These are phyloP conservation scores for Haematococcus sp. DNA, from an alignment of 139 green algal genomes.

Conservation along the genomic window DNA sequence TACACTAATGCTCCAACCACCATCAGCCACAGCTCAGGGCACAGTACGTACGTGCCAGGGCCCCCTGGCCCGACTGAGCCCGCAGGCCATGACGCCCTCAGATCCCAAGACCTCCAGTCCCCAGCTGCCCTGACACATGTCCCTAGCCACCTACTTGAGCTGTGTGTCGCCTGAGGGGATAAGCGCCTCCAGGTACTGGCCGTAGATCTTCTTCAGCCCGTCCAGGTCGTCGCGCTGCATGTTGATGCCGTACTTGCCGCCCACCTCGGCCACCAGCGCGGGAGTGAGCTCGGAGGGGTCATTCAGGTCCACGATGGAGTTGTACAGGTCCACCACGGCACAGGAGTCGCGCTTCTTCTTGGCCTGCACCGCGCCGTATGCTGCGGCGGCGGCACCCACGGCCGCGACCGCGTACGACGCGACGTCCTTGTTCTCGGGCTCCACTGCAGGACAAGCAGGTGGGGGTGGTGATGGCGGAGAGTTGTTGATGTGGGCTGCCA, in stretches of 20 bases:
- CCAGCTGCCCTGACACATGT: background rate
- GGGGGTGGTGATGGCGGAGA: too few relatives aligned
- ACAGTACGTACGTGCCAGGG: too few relatives aligned
- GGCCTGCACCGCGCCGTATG: conserved; percentile 38
- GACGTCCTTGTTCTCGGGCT: conserved; percentile 43
- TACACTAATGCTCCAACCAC: too few relatives aligned
- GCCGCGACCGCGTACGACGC: conserved; percentile 34
- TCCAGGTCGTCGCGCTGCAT: conserved; percentile 49
- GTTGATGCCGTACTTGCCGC: conserved; percentile 71
- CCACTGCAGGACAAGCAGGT: conserved; percentile 24
- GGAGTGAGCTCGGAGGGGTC: conserved; percentile 55
- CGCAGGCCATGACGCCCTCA: too few relatives aligned
- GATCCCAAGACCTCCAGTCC: background rate
- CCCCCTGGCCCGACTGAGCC: too few relatives aligned
- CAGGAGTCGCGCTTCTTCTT: conserved; percentile 63
- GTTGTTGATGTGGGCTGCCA: too few relatives aligned
- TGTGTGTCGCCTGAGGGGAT: conserved; percentile 77
- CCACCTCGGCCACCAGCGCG: conserved; percentile 56
- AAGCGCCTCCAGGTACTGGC: conserved; percentile 80
- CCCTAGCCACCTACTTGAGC: conserved; percentile 50
- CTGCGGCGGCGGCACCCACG: conserved; percentile 42
- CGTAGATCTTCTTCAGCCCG: conserved; percentile 78
- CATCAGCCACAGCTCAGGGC: too few relatives aligned
- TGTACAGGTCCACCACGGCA: conserved; percentile 73
- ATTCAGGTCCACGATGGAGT: conserved; percentile 64